These are phyloP conservation scores for Aschersonia sp. DNA, from an alignment of 2,329 filamentous ascomycete genomes.

Conservation along the genomic window DNA sequence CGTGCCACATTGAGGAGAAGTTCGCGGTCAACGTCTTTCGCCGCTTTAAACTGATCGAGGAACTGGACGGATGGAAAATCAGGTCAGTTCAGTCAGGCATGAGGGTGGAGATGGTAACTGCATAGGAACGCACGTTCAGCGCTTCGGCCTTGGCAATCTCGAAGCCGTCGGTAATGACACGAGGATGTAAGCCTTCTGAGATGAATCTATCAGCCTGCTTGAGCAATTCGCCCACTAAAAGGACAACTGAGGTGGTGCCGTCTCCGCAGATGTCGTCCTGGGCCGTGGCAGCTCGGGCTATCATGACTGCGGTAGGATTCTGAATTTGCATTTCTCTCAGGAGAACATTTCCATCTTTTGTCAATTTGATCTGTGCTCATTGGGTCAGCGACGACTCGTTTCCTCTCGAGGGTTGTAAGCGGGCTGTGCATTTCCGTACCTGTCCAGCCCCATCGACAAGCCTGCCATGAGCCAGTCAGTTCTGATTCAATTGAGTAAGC, in stretches of 20 bases:
- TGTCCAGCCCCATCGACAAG: conserved; percentile 56
- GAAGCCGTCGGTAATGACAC: conserved; percentile 94
- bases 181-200: conserved; percentile 87
- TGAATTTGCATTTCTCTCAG: conserved; percentile 82
- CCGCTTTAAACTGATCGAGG: conserved; percentile 84
- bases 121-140: conserved; percentile 47
- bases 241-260: conserved; percentile 90
- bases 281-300: conserved; percentile 74
- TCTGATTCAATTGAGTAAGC: background rate
- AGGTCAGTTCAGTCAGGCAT: too few relatives aligned
- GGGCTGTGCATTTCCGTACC: conserved; percentile 26
- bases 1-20: conserved; percentile 84
- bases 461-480: conserved; percentile 21
- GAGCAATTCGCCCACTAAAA: conserved; percentile 88
- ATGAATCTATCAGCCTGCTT: conserved; percentile 98
- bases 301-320: conserved; percentile 90
- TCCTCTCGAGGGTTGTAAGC: conserved; percentile 11
- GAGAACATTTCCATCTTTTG: conserved; percentile 91
- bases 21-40: conserved; percentile 80
- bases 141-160: conserved; percentile 92
- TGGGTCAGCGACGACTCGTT: conserved; percentile 13
- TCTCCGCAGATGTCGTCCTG: conserved; percentile 98
- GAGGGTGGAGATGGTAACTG: too few relatives aligned
- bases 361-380: conserved; percentile 72
- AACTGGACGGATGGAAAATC: conserved; percentile 39